Evolutionary conservation across 768 basidiomycete species (phyloP), one percentile per base, ranked within the genome.

Genomic region (Mycena vulgaris): DNA sequence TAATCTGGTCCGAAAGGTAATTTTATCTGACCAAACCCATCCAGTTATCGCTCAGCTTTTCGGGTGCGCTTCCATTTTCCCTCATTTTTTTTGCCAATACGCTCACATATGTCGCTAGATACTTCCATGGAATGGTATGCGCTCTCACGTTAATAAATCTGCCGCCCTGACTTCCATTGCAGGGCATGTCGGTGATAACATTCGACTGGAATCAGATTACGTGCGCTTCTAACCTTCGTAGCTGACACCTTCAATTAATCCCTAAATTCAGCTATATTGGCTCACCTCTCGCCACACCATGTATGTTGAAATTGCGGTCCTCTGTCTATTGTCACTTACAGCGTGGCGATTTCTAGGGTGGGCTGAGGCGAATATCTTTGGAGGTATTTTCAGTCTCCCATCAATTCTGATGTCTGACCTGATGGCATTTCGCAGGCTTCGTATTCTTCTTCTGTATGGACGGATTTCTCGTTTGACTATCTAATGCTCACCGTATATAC

Each of bases 11-110:
- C 86, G 83, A 87, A 3, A 86, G 85, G 75, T n/a, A 23, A n/a
- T n/a, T n/a, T n/a, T 60, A 23, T 53, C 62, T 64, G n/a, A 58
- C 83, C 79, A 55, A 60, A 59, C 28, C 21, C 23, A 21, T 28
- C 21, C 14, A 63, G 80, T 79, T 11, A 87, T 95, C 75, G 95
- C 94, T 78, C 89, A 92, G 75, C 80, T 95, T 75, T 95, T 95
- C 71, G 93, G 94, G 37, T 89, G 89, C 66, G 85, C 76, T 57
- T 89, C 40, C 14, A 13, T 27, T 40, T 14, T 45, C 19, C n/a
- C 17, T 39, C 72, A 75, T 31, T 30, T 59, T 5, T n/a, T 6
- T 7, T 19, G 10, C 13, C 27, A 1, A 25, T 8, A 25, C 30
- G 25, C 56, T 48, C 31, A 60, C 21, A 11, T 3, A 3, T 30